Conservation (phyloP, 1,139 yeast genomes). For the Blastobotrys malaysiensis region DNA sequence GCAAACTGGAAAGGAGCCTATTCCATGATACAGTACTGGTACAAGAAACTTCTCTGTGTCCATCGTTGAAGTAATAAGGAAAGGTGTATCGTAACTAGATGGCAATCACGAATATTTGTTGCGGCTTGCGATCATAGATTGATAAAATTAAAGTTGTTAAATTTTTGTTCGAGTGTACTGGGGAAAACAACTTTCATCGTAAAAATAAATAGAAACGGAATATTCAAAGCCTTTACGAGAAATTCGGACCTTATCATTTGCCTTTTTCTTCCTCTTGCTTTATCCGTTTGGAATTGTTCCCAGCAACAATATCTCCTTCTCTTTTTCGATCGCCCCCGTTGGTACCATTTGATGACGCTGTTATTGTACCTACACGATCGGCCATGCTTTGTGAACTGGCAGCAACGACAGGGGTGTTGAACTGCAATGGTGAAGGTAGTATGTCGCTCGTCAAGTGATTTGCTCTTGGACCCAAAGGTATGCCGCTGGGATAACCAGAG, state of each 20-base stretch:
- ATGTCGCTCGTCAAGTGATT: constrained; percentile 19
- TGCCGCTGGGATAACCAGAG: neutral
- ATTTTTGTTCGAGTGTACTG: neutral
- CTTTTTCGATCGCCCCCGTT: neutral
- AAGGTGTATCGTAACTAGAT: neutral
- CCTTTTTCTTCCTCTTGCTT: neutral
- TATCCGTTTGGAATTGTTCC: neutral
- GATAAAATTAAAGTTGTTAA: neutral
- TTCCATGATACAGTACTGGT: too few species aligned
- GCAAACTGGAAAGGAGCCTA: too few species aligned
- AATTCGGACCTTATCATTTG: neutral
- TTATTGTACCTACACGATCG: constrained; percentile 1
- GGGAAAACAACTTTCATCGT: neutral
- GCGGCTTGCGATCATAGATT: neutral
- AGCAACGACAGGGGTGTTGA: constrained; percentile 13
- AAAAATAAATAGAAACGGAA: neutral
- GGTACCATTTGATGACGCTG: neutral
- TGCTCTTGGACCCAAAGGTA: neutral
- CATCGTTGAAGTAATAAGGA: neutral
- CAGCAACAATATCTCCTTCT: neutral
- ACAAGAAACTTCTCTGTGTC: neutral
- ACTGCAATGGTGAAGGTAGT: constrained; percentile 34
- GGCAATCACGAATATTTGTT: neutral
- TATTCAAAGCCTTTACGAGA: neutral
- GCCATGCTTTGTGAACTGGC: neutral